phyloP scores from a whole-genome alignment of 1,284 basidiomycete genomes.

The Marasmius fiardii region DNA sequence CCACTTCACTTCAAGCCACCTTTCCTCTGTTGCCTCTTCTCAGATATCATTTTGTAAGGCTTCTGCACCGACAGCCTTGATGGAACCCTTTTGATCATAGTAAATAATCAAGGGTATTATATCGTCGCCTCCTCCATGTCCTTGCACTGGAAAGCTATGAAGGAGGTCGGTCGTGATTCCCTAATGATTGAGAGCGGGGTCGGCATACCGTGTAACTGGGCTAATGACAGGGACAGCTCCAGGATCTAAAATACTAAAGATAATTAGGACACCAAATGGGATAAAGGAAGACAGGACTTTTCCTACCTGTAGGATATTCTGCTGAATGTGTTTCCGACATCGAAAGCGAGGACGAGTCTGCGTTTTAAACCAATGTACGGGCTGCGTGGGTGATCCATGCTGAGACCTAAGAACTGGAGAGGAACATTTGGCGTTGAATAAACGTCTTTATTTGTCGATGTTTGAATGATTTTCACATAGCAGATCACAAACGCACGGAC shows the following conservation, averaged over 20 bases:
- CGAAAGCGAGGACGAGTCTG: slow-evolving; percentile 6
- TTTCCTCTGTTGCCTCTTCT: slow-evolving; percentile 31
- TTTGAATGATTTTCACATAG: too few species aligned
- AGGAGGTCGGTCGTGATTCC: too few species aligned
- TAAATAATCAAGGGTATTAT: slow-evolving; percentile 58
- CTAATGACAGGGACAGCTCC: too few species aligned
- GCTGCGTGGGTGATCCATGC: too few species aligned
- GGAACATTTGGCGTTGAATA: too few species aligned
- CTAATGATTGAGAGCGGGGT: too few species aligned
- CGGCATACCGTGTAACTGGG: too few species aligned
- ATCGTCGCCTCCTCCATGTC: slow-evolving; percentile 27
- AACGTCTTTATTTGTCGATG: too few species aligned
- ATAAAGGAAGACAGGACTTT: neutral
- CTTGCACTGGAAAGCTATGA: neutral
- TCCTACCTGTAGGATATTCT: slow-evolving; percentile 3
- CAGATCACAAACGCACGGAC: too few species aligned
- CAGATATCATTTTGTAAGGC: slow-evolving; percentile 38
- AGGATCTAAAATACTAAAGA: too few species aligned
- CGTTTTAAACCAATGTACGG: slow-evolving; percentile 5
- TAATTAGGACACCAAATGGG: too few species aligned
- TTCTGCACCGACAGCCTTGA: slow-evolving; percentile 52
- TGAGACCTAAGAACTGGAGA: too few species aligned
- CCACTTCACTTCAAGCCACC: neutral
- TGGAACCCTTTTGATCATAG: slow-evolving; percentile 41
- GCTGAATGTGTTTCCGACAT: slow-evolving; percentile 5